phyloP scores from a whole-genome alignment of 495 filamentous ascomycete species.

The Cenococcum geophilum region DNA sequence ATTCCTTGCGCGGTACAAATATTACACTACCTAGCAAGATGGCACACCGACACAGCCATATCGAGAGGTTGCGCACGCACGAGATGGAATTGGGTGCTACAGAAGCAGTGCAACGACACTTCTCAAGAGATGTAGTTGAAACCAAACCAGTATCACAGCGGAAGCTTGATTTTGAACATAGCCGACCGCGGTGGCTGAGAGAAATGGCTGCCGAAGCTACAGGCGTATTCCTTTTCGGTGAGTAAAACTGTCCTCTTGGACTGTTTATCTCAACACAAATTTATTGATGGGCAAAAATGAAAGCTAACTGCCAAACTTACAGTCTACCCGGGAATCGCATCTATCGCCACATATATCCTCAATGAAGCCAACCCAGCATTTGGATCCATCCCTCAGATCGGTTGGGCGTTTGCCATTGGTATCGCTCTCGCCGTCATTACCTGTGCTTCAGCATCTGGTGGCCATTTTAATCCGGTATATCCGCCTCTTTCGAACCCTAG shows the following conservation, averaged over 20 bases:
- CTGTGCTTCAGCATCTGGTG: conserved; percentile 47
- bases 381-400: conserved; percentile 46
- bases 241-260: conserved; percentile 8
- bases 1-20: not conserved
- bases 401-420: conserved; percentile 46
- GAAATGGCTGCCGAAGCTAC: conserved; percentile 48
- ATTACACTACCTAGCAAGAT: conserved; percentile 9
- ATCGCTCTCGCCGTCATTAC: conserved; percentile 52
- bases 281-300: not conserved
- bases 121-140: conserved; percentile 43
- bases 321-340: conserved; percentile 46
- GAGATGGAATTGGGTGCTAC: conserved; percentile 46
- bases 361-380: conserved; percentile 39
- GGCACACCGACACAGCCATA: conserved; percentile 19
- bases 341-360: conserved; percentile 44
- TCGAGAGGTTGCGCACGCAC: conserved; percentile 34
- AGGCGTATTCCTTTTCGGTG: conserved; percentile 50
- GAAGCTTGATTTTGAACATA: conserved; percentile 47
- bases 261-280: not conserved
- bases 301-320: not conserved
- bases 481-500: not conserved
- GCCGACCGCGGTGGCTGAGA: conserved; percentile 43
- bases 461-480: conserved; percentile 46
- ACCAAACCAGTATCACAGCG: conserved; percentile 44
- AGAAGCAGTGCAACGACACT: conserved; percentile 45